Base-by-base conservation (phyloP, 164 flowering plant species). In the Vitis riparia region DNA sequence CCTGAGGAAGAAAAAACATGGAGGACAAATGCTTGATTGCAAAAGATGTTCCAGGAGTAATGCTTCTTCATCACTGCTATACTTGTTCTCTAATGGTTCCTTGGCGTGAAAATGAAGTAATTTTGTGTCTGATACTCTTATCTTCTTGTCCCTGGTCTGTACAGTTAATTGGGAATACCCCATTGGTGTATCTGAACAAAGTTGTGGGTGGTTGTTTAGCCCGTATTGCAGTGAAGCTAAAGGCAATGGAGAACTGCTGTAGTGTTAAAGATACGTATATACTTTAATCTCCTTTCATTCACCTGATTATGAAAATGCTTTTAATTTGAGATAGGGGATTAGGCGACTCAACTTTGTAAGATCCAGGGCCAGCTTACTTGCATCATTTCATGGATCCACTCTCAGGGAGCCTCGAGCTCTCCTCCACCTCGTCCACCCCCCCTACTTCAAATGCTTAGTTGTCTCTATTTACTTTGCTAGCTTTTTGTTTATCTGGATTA, bases 211-310 rank as follows among this genome's bases (percentile, higher is more conserved):
- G 95, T 14, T 93, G 98, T 63, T 93, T 87, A 2, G 97, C 86
- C 9, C 81, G 78, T 16, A 65, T 91, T 70, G 93, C 94, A 58
- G 94, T 88, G 37, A 93, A 93, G 86, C 72, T 91, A 53, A 97
- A 93, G 81, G 76, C 78, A 81, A 93, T 91, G 97, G 91, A 90
- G 69, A 94, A 97, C 5, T 88, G 93, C 83, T 91, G 90, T 55
- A 91, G 98, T 79, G 91, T 93, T 59, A 91, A 93, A 67, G 98
- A 93, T 77, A 87, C 97, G 94, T 85, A 82, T 0, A 8, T 9
- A 17, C 0, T 19, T 19, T 19, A 19, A 19, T 19, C 23, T 19
- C 23, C 23, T 1, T 19, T 19, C 23, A 0, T 19, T 19, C 23
- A 19, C 23, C 23, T 19, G 23, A 19, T 19, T 19, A 19, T 19